phyloP scores from a whole-genome alignment of 164 flowering plant genomes.

The Nymphaea thermarum region DNA sequence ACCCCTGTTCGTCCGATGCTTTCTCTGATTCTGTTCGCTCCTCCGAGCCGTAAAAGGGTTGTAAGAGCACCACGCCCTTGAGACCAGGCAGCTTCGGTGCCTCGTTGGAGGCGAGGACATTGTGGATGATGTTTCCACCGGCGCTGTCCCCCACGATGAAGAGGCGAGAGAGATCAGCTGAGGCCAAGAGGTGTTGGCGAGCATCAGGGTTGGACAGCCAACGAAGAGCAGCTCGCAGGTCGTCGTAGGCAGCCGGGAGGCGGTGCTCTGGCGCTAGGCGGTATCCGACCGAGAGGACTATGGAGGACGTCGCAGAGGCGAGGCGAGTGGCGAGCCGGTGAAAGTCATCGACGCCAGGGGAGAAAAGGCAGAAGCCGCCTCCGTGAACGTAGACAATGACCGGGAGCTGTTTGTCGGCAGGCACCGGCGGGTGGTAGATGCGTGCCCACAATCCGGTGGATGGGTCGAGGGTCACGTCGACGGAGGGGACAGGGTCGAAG shows the following conservation, averaged over 20 bases:
- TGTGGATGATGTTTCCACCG: slow-evolving; percentile 47
- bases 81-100: slow-evolving; percentile 24
- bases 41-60: slow-evolving; percentile 42
- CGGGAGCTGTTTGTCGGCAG: slow-evolving; percentile 23
- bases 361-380: slow-evolving; percentile 31
- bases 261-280: slow-evolving; percentile 42
- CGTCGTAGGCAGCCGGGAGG: slow-evolving; percentile 53
- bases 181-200: slow-evolving; percentile 35
- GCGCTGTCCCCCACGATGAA: slow-evolving; percentile 58
- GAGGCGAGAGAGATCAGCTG: slow-evolving; percentile 27
- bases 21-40: slow-evolving; percentile 44
- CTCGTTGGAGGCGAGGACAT: slow-evolving; percentile 18
- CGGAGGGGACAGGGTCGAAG: background rate
- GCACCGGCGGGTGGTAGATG: slow-evolving; percentile 18
- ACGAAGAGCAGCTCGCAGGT: slow-evolving; percentile 27
- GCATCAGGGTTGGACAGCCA: slow-evolving; percentile 14
- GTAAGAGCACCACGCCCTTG: slow-evolving; percentile 38
- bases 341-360: slow-evolving; percentile 6
- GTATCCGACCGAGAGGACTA: slow-evolving; percentile 35
- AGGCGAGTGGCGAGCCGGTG: slow-evolving; percentile 19
- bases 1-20: slow-evolving; percentile 12
- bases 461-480: slow-evolving; percentile 15
- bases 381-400: slow-evolving; percentile 32
- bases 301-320: slow-evolving; percentile 12
- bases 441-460: slow-evolving; percentile 22